Conservation (phyloP, 345 rosid genomes). For the Noccaea caerulescens region DNA sequence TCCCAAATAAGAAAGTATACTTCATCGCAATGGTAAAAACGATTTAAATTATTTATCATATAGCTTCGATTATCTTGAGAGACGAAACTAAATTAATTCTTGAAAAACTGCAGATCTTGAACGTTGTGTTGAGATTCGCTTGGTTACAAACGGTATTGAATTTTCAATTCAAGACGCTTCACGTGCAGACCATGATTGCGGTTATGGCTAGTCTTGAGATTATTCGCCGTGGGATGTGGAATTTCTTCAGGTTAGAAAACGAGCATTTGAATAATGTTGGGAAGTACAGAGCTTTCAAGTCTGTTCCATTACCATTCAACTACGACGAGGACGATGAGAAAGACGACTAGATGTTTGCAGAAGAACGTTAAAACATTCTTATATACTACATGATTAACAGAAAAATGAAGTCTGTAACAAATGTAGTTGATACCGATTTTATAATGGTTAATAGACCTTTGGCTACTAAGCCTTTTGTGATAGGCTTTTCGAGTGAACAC, state of each 20-base stretch:
- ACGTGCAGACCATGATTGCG: constrained; percentile 46
- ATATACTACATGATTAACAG: neutral
- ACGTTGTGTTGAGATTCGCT: constrained; percentile 60
- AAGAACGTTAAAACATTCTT: neutral
- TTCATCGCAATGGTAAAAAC: constrained; percentile 61
- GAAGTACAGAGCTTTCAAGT: constrained; percentile 75
- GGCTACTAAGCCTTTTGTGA: too few relatives aligned
- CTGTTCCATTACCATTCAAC: constrained; percentile 82
- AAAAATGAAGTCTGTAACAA: neutral
- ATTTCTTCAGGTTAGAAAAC: constrained; percentile 79
- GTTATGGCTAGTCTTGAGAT: constrained; percentile 59
- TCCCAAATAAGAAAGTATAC: constrained; percentile 62
- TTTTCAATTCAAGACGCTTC: constrained; percentile 44
- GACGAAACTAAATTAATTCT: neutral
- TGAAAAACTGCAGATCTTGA: constrained; percentile 47
- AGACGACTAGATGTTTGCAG: constrained; percentile 16
- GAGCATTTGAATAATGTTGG: constrained; percentile 85
- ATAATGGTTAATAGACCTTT: too few relatives aligned
- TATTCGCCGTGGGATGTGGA: constrained; percentile 71
- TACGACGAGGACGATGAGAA: constrained; percentile 49
- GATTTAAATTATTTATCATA: neutral
- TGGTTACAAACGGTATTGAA: constrained; percentile 64
- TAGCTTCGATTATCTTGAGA: neutral
- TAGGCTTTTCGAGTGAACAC: neutral
- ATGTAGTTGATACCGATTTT: too few relatives aligned